Evolutionary conservation across 257 asterid genomes (phyloP).

Genomic region (Schizonepeta tenuifolia): DNA sequence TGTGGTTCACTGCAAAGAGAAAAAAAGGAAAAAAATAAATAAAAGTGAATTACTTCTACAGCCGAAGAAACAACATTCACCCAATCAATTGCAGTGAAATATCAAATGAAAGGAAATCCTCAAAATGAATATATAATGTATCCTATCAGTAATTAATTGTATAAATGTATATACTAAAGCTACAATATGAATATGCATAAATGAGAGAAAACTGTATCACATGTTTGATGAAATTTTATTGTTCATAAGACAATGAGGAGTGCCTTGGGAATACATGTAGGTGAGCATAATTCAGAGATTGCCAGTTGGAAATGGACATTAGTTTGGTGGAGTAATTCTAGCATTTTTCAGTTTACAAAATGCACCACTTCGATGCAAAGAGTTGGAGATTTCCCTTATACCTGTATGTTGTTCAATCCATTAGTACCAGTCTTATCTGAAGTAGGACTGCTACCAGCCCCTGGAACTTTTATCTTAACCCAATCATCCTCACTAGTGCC

Average conservation of each 20-base stretch:
- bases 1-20: not conserved
- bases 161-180: conserved; percentile 1
- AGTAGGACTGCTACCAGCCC: conserved; percentile 37
- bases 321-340: not conserved
- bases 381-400: conserved; percentile 16
- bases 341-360: not conserved
- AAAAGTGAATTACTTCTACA: not conserved
- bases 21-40: no score
- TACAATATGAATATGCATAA: not conserved
- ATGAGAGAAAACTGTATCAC: not conserved
- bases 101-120: no score
- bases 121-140: not conserved
- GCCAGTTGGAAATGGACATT: not conserved
- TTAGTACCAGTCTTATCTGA: conserved; percentile 37
- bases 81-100: conserved; percentile 6
- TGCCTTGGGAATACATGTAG: not conserved
- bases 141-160: not conserved
- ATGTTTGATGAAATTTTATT: not conserved
- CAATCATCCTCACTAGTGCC: conserved; percentile 78
- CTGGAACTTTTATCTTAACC: conserved; percentile 71
- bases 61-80: not conserved
- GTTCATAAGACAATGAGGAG: not conserved
- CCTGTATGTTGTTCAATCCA: conserved; percentile 44
- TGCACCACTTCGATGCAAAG: not conserved
- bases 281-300: not conserved